Evolutionary conservation across 2,329 filamentous ascomycete genomes (phyloP).

Genomic region (Phialemoniopsis sp.): DNA sequence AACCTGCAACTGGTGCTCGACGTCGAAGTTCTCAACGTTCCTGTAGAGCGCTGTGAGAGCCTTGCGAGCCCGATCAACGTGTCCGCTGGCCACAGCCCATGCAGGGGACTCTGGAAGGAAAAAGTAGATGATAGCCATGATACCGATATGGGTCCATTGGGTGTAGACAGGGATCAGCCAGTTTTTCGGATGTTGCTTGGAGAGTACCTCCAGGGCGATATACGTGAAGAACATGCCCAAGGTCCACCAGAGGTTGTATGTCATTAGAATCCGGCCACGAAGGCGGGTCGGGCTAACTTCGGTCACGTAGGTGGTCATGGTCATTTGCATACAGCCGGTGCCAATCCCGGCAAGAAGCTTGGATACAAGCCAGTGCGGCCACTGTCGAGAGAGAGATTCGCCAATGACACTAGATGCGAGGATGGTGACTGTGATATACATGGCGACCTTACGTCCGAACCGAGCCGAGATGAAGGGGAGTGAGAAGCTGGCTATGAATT

Average conservation of each 20-base stretch:
- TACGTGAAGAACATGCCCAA: constrained; percentile 34
- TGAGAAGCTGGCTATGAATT: constrained; percentile 29
- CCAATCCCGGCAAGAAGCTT: constrained; percentile 28
- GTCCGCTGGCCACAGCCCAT: constrained; percentile 23
- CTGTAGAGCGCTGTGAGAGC: constrained; percentile 12
- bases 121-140: constrained; percentile 30
- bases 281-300: constrained; percentile 33
- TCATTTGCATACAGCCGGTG: constrained; percentile 34
- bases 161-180: constrained; percentile 35
- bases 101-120: constrained; percentile 32
- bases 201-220: constrained; percentile 30
- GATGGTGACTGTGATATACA: constrained; percentile 21
- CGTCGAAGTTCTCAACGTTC: constrained; percentile 18
- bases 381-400: constrained; percentile 27
- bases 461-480: constrained; percentile 16
- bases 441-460: constrained; percentile 22
- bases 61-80: constrained; percentile 14
- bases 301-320: constrained; percentile 32
- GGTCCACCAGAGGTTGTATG: constrained; percentile 37
- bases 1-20: constrained; percentile 20
- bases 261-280: constrained; percentile 31
- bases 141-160: constrained; percentile 36
- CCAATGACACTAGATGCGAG: constrained; percentile 26
- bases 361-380: constrained; percentile 33
- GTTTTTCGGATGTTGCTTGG: constrained; percentile 20